Percentiles rank a stretch among this genome's conserved stretches.
Conservation (phyloP, 768 basidiomycete species). For the Leccinum uliginosum region DNA sequence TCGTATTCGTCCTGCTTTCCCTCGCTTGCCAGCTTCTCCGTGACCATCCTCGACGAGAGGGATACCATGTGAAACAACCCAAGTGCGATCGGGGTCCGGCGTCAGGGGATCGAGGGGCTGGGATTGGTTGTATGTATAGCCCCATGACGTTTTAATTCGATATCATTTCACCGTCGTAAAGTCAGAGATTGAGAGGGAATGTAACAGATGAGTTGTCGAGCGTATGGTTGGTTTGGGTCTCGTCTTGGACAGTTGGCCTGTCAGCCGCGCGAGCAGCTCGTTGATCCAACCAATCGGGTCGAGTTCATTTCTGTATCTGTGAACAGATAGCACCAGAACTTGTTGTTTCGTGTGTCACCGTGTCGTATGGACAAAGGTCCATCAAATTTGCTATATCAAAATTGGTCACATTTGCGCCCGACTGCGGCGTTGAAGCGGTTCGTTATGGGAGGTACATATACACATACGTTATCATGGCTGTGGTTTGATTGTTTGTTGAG, state of each 20-base stretch:
- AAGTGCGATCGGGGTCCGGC: slow-evolving; percentile 32
- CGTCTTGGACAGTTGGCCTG: slow-evolving; percentile 53
- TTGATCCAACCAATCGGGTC: slow-evolving; percentile 79
- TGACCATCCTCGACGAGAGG: slow-evolving; percentile 66
- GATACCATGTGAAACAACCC: slow-evolving; percentile 62
- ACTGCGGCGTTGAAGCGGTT: slow-evolving; percentile 53
- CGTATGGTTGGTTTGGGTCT: slow-evolving; percentile 74
- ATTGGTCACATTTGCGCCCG: slow-evolving; percentile 54
- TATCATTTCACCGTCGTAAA: slow-evolving; percentile 81
- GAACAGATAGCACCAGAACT: slow-evolving; percentile 74
- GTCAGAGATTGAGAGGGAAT: slow-evolving; percentile 73
- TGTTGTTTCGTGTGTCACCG: slow-evolving; percentile 39
- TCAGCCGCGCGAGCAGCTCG: slow-evolving; percentile 78
- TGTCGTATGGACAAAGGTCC: slow-evolving; percentile 74
- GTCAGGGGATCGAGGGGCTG: slow-evolving; percentile 8
- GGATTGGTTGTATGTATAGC: slow-evolving; percentile 42
- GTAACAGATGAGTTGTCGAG: slow-evolving; percentile 58
- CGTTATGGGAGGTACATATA: slow-evolving; percentile 49
- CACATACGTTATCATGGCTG: slow-evolving; percentile 47
- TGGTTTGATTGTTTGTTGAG: slow-evolving; percentile 30
- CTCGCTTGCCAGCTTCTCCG: slow-evolving; percentile 58
- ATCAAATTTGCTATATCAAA: slow-evolving; percentile 57
- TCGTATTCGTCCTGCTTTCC: slow-evolving; percentile 33
- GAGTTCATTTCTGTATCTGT: slow-evolving; percentile 59
- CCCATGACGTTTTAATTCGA: too few relatives aligned